Base-by-base conservation (phyloP, 139 green algal genomes). In the Pleodorina starrii region DNA sequence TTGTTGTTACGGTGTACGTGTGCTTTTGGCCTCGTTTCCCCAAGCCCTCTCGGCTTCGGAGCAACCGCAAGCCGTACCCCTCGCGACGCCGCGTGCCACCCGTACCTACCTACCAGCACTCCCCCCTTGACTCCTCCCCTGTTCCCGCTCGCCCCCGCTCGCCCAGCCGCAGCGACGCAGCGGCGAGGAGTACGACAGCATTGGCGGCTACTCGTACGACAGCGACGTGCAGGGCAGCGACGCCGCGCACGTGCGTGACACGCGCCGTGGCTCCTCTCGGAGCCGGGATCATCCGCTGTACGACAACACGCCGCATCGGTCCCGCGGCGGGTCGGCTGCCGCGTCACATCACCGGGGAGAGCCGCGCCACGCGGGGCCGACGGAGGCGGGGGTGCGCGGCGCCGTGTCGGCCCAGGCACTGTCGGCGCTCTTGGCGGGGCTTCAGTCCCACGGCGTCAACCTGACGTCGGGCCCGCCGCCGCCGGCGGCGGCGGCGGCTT, bases 361-460 rank as follows among this genome's bases (percentile, higher is more conserved):
- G 71, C 71, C 35, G 11, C 71, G 40, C 42, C n/a, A 60, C 27
- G 68, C 68, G 68, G 68, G 68, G 29, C 42, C 42, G 0, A 57
- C 42, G 2, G 75, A 83, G 29, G 46, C 46, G 10, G 36, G 42
- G 17, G 27, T 43, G 9, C 75, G 75, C 5, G 75, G 75, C 11
- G 75, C 75, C 2, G 75, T 84, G 35, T 66, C 50, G 17, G 77
- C 77, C 10, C 43, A 84, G 17, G 77, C 77, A 1, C 50, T 84
- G 19, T 84, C 77, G 17, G 77, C 77, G 2, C 17, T 84, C 3
- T 32, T 84, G 1, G 77, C 50, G 5, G 50, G 48, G 5, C 12
- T 84, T 48, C 77, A 84, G 50, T 84, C 77, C 6, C 77, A 84
- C 50, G 77, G 77, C 5, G 17, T 84, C 43, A 48, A 84, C 23